These are phyloP conservation scores for Pestalotiopsis sp. DNA, from an alignment of 2,329 filamentous ascomycete genomes.

Conservation along the genomic window DNA sequence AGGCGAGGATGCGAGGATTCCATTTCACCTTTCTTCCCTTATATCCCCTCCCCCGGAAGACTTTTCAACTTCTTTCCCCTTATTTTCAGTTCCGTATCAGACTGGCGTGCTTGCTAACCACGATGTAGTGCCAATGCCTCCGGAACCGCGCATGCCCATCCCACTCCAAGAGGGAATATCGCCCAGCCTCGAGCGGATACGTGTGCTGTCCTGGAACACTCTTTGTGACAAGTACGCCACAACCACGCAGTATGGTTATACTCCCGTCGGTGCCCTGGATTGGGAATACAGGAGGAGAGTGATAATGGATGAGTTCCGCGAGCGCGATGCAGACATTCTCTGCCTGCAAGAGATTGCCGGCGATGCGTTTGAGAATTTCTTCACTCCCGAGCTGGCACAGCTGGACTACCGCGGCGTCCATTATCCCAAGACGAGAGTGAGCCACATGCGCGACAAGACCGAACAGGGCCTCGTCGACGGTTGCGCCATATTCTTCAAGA, in stretches of 20 bases:
- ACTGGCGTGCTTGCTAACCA: not conserved
- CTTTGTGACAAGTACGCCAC: conserved; percentile 94
- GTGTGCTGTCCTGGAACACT: conserved; percentile 92
- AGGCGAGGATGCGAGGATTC: conserved; percentile 15
- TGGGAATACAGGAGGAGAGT: conserved; percentile 87
- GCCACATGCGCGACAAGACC: conserved; percentile 82
- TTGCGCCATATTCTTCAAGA: conserved; percentile 96
- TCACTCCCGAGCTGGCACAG: conserved; percentile 82
- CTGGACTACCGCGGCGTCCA: conserved; percentile 93
- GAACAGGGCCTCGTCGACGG: conserved; percentile 91
- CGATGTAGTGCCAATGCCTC: conserved; percentile 71
- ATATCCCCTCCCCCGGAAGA: not conserved
- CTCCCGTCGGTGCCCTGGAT: conserved; percentile 75
- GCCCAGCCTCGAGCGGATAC: conserved; percentile 69
- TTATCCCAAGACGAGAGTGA: conserved; percentile 86
- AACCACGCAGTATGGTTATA: conserved; percentile 84
- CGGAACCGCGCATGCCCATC: conserved; percentile 75
- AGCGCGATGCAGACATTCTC: conserved; percentile 83
- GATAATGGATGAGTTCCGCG: conserved; percentile 80
- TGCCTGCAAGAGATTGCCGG: conserved; percentile 93
- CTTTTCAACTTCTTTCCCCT: not conserved
- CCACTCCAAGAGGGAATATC: conserved; percentile 71
- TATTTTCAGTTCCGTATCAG: not conserved
- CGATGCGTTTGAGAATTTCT: conserved; percentile 89
- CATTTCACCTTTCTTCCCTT: not conserved